phyloP scores from a whole-genome alignment of 225 moss, liverwort and hornwort species.

The Takakia lepidozioides region DNA sequence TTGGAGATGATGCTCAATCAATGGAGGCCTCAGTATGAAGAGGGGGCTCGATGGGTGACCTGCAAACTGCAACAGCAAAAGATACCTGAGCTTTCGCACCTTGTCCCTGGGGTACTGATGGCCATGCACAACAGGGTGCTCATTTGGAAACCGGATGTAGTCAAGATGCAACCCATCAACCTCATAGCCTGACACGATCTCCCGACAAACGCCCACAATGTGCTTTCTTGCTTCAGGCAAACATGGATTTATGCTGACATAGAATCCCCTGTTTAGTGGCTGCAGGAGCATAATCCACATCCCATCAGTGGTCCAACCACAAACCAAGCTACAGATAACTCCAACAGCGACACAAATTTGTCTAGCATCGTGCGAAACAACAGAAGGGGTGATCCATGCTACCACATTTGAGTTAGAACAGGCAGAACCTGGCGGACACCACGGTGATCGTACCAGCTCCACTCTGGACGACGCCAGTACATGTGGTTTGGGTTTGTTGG shows the following conservation, averaged over 20 bases:
- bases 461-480: constrained; percentile 21
- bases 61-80: too few relatives aligned
- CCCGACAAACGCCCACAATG: constrained; percentile 18
- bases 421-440: constrained; percentile 20
- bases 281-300: constrained; percentile 3
- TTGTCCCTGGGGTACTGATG: constrained; percentile 22
- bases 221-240: constrained; percentile 29
- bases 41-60: too few relatives aligned
- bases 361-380: too few relatives aligned
- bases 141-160: constrained; percentile 39
- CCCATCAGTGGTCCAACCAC: too few relatives aligned
- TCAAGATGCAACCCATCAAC: constrained; percentile 35
- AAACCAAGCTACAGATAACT: too few relatives aligned
- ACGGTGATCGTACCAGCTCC: constrained; percentile 27
- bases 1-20: too few relatives aligned
- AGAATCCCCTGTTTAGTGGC: constrained; percentile 27
- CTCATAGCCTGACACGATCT: constrained; percentile 24
- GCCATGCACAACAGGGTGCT: constrained; percentile 26
- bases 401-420: too few relatives aligned
- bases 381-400: too few relatives aligned
- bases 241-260: constrained; percentile 34
- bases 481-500: constrained; percentile 24
- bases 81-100: constrained; percentile 22
- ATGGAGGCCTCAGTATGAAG: too few relatives aligned
- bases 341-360: too few relatives aligned